Base-by-base conservation (phyloP, 331 rosid species). In the Quercus tomentella region DNA sequence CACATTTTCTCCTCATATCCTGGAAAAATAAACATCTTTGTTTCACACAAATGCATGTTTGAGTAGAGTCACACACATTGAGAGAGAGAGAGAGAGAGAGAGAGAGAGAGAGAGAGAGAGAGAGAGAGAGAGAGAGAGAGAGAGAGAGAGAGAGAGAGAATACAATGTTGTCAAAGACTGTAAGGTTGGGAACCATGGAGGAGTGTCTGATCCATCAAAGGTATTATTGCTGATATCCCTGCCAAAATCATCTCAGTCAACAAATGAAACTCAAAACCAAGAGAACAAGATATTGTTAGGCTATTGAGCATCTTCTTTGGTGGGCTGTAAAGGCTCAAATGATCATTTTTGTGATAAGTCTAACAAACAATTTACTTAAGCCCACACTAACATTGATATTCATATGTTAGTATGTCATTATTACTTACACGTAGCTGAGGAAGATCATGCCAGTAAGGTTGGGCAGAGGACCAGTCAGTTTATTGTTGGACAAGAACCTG, bases 151-250 rank as follows among this genome's bases (percentile, higher is more conserved):
- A 62, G 65, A 83, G 33, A 41, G 23, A 54, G 56, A 88, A 78
- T 89, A 92, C 97, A 92, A 51, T 82, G 97, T 88, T 65, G 89
- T 88, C 76, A 92, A 75, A 78, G 80, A 76, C 52, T 57, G 12
- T 23, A 91, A 86, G 76, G 84, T 85, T 15, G 83, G 67, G 72
- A 85, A 55, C 96, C 92, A 91, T 1, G 66, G 6, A 49, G 96
- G 93, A 79, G 85, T 61, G 2, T 85, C 81, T 6, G 91, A 86
- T n/a, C 9, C 81, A 57, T 84, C 89, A 52, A 92, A 92, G 65
- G 74, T 83, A 21, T 82, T 92, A 51, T 91, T 89, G 88, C 96
- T 92, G 86, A 91, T 10, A 56, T 92, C 97, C 82, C 97, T 92
- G 94, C 85, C 77, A 45, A 85, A 71, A 58, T 82, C 55, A 16